Base-by-base conservation (phyloP, 2,329 filamentous ascomycete species). In the Epichloe scottii region DNA sequence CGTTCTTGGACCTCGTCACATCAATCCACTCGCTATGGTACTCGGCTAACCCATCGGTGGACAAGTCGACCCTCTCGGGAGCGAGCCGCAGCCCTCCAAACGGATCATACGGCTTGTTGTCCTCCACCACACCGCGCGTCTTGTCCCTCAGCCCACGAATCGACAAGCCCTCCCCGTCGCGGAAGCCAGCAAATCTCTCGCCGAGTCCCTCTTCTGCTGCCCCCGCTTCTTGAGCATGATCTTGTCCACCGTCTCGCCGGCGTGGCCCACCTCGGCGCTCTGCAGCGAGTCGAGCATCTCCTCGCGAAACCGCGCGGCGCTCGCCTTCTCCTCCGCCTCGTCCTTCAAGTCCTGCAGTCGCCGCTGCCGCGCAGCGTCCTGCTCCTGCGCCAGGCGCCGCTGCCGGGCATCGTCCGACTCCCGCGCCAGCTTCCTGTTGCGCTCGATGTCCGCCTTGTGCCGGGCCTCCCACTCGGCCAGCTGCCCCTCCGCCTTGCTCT, bases 51-150 rank as follows among this genome's bases (percentile, higher is more conserved):
- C 59, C 59, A 5, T 66, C 66, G 0, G 61, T 48, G 0, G 61
- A 56, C 30, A 94, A 62, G 10, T 76, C 72, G 62, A 88, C 91
- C 59, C 90, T 84, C 58, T 84, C 75, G 21, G 81, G 79, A 23
- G 74, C 74, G 48, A 90, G 78, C 45, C 78, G 69, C 54, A 90
- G 70, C 1, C 89, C 93, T 39, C 82, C 89, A 63, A 93, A 95
- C 0, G 91, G 86, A 70, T 96, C 89, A 69, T 95, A 96, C 0
- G 88, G 84, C 52, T 82, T 82, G 59, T 89, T 82, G 5, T 78
- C 78, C 46, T 57, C 62, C 7, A 12, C 37, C 21, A 14, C 55
- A 7, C 59, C 56, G 58, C 67, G 74, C 58, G 65, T 67, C 64
- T 74, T 76, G 60, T 77, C 83, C 67, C 87, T 89, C 52, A 96